A percentile compares a stretch with the other conserved stretches of the same genome.
Conservation (phyloP, 176 grass and related monocot genomes). For the Musa schizocarpa region DNA sequence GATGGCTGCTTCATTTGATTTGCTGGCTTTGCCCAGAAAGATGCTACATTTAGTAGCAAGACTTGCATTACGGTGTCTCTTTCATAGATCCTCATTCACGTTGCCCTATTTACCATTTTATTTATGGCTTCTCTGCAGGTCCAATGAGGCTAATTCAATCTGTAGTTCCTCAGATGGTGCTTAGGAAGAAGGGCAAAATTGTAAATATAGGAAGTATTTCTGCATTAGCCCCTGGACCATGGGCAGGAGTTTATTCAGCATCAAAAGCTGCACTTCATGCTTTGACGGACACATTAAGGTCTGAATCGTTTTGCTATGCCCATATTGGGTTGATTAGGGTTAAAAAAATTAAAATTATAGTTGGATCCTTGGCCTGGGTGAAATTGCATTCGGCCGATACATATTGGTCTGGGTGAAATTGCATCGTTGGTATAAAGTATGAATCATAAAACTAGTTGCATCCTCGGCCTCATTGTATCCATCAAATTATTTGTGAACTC, state of each 20-base stretch:
- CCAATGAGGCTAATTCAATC: constrained; percentile 85
- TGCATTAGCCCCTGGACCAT: constrained; percentile 83
- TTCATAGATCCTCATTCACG: background rate
- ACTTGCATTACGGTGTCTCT: background rate
- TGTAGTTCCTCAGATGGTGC: constrained; percentile 80
- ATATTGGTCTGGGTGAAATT: too few relatives aligned
- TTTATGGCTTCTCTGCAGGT: constrained; percentile 25
- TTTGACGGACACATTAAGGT: constrained; percentile 78
- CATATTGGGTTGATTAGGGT: background rate
- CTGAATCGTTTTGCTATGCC: background rate
- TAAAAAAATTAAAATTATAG: background rate
- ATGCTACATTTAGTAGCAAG: background rate
- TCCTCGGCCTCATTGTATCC: too few relatives aligned
- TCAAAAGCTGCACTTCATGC: constrained; percentile 93
- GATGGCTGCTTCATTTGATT: background rate
- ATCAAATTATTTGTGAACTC: too few relatives aligned
- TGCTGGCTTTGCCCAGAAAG: background rate
- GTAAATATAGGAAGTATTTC: constrained; percentile 82
- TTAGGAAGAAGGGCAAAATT: constrained; percentile 62
- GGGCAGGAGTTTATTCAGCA: constrained; percentile 86
- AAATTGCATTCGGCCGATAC: too few relatives aligned
- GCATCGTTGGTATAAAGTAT: too few relatives aligned
- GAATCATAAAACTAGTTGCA: too few relatives aligned
- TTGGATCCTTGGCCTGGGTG: too few relatives aligned
- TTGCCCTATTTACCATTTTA: background rate